Conservation (phyloP, 164 flowering plant genomes). For the Macadamia tetraphylla region DNA sequence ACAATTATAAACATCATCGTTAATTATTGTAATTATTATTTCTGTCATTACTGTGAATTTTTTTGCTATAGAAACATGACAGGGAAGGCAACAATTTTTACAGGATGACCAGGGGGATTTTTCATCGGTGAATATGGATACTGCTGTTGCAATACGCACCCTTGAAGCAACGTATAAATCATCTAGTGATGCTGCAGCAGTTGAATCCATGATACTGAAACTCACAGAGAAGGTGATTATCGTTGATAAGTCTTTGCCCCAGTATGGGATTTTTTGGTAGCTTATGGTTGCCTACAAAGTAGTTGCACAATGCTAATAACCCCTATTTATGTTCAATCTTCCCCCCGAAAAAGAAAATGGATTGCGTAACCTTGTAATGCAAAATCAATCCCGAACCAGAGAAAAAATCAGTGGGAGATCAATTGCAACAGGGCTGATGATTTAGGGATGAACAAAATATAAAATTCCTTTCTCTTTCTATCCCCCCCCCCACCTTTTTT, state of each 20-base stretch:
- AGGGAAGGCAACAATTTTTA: slow-evolving; percentile 4
- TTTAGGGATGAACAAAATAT: too few relatives aligned
- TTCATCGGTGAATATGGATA: slow-evolving; percentile 97
- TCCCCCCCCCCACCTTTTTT: too few relatives aligned
- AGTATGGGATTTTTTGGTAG: too few relatives aligned
- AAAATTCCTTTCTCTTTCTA: too few relatives aligned
- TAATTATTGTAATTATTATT: background rate
- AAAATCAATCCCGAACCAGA: too few relatives aligned
- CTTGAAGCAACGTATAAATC: slow-evolving; percentile 97
- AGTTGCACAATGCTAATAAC: background rate
- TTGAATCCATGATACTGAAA: slow-evolving; percentile 73
- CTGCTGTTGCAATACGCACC: slow-evolving; percentile 97
- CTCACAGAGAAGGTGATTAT: slow-evolving; percentile 73
- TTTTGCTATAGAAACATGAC: slow-evolving; percentile 2
- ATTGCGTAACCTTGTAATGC: background rate
- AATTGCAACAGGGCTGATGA: too few relatives aligned
- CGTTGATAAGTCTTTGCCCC: background rate
- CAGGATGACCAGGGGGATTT: slow-evolving; percentile 98
- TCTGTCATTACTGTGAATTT: too few relatives aligned
- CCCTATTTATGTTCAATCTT: background rate
- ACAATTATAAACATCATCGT: background rate
- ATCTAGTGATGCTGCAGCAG: slow-evolving; percentile 90
- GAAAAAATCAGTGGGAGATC: too few relatives aligned
- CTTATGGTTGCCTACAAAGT: background rate
- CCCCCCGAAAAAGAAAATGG: background rate